These are phyloP conservation scores for Leccinum subtestaceum DNA, from an alignment of 768 basidiomycete species.

Conservation along the genomic window DNA sequence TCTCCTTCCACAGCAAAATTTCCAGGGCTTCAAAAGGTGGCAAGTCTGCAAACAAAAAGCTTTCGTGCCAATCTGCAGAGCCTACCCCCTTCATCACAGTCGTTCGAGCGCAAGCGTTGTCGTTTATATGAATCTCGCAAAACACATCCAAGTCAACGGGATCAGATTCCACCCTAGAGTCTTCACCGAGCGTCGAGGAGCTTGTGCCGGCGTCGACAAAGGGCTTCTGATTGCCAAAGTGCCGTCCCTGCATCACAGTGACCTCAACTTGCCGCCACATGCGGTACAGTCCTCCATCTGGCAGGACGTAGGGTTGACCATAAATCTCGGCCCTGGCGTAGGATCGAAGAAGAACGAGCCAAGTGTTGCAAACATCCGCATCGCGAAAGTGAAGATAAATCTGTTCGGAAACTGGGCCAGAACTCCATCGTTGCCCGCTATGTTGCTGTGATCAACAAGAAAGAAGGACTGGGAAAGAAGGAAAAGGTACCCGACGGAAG, in stretches of 20 bases:
- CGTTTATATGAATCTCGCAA: slow-evolving; percentile 76
- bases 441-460: slow-evolving; percentile 6
- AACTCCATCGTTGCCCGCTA: slow-evolving; percentile 62
- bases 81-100: slow-evolving; percentile 66
- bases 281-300: slow-evolving; percentile 75
- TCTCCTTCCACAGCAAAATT: slow-evolving; percentile 68
- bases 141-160: slow-evolving; percentile 66
- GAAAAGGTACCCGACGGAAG: slow-evolving; percentile 51
- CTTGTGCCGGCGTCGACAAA: slow-evolving; percentile 27
- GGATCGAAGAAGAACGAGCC: slow-evolving; percentile 78
- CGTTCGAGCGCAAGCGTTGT: slow-evolving; percentile 66
- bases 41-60: slow-evolving; percentile 68
- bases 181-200: slow-evolving; percentile 29
- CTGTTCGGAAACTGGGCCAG: slow-evolving; percentile 52
- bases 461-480: slow-evolving; percentile 1
- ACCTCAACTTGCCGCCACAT: slow-evolving; percentile 86
- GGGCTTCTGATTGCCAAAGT: slow-evolving; percentile 54
- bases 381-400: slow-evolving; percentile 73
- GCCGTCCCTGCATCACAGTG: slow-evolving; percentile 69
- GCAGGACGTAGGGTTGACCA: slow-evolving; percentile 51
- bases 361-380: slow-evolving; percentile 62
- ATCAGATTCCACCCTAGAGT: slow-evolving; percentile 42
- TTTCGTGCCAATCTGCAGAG: slow-evolving; percentile 81
- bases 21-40: slow-evolving; percentile 75
- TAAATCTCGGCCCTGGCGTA: slow-evolving; percentile 81